Conservation (phyloP, 352 stramenopile genomes). For the Phytophthora melonis region DNA sequence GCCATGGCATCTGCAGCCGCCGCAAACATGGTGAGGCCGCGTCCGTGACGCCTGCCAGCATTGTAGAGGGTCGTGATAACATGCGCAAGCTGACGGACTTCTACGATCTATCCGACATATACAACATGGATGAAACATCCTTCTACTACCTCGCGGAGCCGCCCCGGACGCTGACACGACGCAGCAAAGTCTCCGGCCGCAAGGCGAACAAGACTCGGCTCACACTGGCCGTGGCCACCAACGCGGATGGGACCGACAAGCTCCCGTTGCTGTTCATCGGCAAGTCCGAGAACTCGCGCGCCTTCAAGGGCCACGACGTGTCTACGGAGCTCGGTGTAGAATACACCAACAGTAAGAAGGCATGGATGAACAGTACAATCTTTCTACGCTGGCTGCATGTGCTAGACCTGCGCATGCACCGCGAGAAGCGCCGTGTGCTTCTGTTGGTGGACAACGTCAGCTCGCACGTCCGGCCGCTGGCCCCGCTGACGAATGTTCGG, state of each 20-base stretch:
- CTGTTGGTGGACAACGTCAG: too few species aligned
- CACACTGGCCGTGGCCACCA: background rate
- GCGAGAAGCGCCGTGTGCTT: too few species aligned
- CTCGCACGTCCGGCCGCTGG: too few species aligned
- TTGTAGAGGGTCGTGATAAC: background rate
- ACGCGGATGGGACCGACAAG: background rate
- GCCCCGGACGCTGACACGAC: background rate
- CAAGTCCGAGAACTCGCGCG: background rate
- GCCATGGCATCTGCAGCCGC: background rate
- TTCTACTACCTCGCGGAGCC: background rate
- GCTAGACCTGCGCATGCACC: too few species aligned
- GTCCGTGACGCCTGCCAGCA: background rate
- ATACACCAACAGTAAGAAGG: too few species aligned
- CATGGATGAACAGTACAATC: too few species aligned
- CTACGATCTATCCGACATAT: background rate
- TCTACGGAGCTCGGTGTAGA: too few species aligned
- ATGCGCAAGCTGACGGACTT: background rate
- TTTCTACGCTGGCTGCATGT: too few species aligned
- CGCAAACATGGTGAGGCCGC: background rate
- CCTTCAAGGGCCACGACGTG: too few species aligned
- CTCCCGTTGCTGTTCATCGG: background rate
- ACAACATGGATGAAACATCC: background rate
- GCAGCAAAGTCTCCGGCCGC: background rate
- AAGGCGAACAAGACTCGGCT: background rate
- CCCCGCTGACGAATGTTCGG: too few species aligned